Base-by-base conservation (phyloP, 257 asterid genomes). In the Jacaranda copaia region DNA sequence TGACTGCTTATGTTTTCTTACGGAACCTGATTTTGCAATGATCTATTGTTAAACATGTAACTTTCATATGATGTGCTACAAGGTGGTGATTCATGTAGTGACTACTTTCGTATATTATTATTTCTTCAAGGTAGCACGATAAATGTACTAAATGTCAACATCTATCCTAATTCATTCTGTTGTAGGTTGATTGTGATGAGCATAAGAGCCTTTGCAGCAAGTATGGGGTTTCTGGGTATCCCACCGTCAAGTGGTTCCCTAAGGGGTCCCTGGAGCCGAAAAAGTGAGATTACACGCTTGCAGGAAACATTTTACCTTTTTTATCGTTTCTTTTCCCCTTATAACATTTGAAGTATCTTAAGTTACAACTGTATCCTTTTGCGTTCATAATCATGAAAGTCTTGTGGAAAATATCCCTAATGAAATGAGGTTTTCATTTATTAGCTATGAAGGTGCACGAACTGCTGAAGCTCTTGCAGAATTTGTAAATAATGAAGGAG, bases 221-320 rank as follows among this genome's bases (percentile, higher is more conserved):
- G 84, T 86, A 89, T 75, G 99, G 88, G 25, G 98, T 94, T 69
- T 84, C 92, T 81, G 98, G 99, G 42, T 94, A 91, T 80, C 99
- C 99, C 79, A 92, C 99, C 78, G 87, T 94, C 82, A 88, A 94
- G 73, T 94, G 99, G 99, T 94, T 94, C 82, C 97, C 97, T 32
- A 89, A 89, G 84, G 98, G 98, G 46, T 94, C 99, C 71, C 69
- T 88, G 87, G 97, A 92, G 89, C 96, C 96, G 40, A 89, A 92
- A 73, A 88, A 89, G 98, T 92, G 78, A 85, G 97, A 5, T 74
- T 72, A 14, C 76, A 15, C 35, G 65, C 73, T 43, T 59, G 4
- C 16, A 45, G 53, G 18, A 43, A 75, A 61, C 38, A 5, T 43
- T 39, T 49, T 9, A 61, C 13, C 11, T n/a, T 61, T 13, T 53